Base-by-base conservation (phyloP, 2,329 filamentous ascomycete species). In the Xylariaceae sp. region DNA sequence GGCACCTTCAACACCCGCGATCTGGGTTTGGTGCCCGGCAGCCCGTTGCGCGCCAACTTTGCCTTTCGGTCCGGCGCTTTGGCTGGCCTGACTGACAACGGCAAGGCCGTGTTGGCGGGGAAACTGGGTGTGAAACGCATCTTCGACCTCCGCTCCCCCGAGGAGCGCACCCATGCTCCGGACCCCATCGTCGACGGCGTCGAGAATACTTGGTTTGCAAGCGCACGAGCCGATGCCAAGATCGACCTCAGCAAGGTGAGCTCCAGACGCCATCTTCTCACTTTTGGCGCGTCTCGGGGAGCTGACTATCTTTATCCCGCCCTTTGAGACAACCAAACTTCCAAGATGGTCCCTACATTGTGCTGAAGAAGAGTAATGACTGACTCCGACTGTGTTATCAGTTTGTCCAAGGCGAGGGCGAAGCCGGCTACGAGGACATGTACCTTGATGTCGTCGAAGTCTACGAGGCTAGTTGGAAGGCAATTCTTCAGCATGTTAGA, bases 1-100 rank as follows among this genome's bases (percentile, higher is more conserved):
- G 73, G 75, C 34, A 75, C 78, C 28, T 74, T 80, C 69, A 81
- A 81, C 67, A 66, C 75, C 46, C 77, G 78, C 45, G 78, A 82
- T 60, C 60, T 79, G 12, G 79, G 77, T 47, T 66, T 72, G 28
- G 63, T 80, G 1, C 71, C 71, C 4, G 69, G 68, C 36, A 73
- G 71, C 52, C 58, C 64, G 6, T 59, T 82, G 51, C 71, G 72
- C 1, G 58, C 71, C 1, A 70, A 72, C 22, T 72, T 71, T 48
- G 68, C 71, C 56, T 80, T 73, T 66, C 77, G 78, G 55, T 75
- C 73, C 53, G 78, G 76, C 39, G 71, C 72, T 14, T 70, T 81
- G 12, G 62, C 64, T 44, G 57, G 56, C 5, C 62, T 74, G 12
- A 67, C 67, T 1, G 69, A 63, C 17, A 62, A 65, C n/a, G 71